Conservation (phyloP, 345 rosid genomes). For the Punica granatum region DNA sequence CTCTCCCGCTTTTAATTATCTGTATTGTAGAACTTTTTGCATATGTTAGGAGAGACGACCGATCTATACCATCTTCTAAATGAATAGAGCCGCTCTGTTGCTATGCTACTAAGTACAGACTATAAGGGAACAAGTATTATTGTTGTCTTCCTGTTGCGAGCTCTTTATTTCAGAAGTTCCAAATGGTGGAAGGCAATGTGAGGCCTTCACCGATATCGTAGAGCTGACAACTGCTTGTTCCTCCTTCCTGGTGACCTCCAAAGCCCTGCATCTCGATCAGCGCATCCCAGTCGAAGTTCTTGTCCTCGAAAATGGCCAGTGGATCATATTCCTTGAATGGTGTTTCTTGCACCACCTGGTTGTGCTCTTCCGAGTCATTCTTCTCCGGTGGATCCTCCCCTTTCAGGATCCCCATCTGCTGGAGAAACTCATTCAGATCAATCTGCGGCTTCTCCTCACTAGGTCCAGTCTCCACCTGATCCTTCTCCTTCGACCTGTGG, state of each 20-base stretch:
- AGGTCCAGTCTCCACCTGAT: slow-evolving; percentile 11
- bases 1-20: neutral
- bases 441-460: slow-evolving; percentile 67
- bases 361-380: neutral
- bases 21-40: neutral
- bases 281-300: slow-evolving; percentile 65
- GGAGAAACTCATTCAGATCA: slow-evolving; percentile 86
- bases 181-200: slow-evolving; percentile 47
- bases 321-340: slow-evolving; percentile 30
- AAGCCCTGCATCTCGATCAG: slow-evolving; percentile 50
- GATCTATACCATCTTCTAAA: neutral
- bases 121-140: neutral
- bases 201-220: slow-evolving; percentile 49
- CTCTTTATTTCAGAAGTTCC: slow-evolving; percentile 44
- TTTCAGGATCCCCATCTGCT: slow-evolving; percentile 74
- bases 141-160: neutral
- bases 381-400: slow-evolving; percentile 21
- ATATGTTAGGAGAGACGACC: neutral
- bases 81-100: neutral
- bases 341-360: slow-evolving; percentile 20
- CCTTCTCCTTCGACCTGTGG: slow-evolving; percentile 20
- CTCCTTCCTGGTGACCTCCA: slow-evolving; percentile 27
- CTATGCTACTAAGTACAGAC: neutral
- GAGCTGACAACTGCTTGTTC: slow-evolving; percentile 29
- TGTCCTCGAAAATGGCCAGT: slow-evolving; percentile 26